Evolutionary conservation across 345 rosid genomes (phyloP), one percentile per base, ranked within the genome.

Genomic region (Erucastrum elatum): DNA sequence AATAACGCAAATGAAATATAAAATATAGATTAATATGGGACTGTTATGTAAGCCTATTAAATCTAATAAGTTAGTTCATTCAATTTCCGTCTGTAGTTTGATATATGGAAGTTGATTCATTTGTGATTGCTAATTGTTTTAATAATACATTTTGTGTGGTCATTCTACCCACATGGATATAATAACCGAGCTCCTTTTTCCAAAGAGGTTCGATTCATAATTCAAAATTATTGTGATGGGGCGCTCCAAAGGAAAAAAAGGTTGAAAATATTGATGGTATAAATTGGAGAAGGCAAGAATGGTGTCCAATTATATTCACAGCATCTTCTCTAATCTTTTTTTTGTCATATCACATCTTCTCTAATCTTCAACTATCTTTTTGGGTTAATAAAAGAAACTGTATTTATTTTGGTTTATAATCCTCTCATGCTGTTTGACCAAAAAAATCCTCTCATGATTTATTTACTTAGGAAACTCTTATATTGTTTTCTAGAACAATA

Each of bases 301-400:
- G 70, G 39, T 69, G 70, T 1, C 70, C 56, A 77, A 70, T 77
- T 77, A 63, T 49, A 70, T 77, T 46, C 70, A 77, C 21, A 70
- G 63, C 75, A 46, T 62, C 39, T 77, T 70, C 74, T 21, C 21
- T 21, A 21, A 21, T 21, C 21, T 21, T 21, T 21, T 21, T 21
- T 21, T 21, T 21, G 21, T 21, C 21, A 21, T 21, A 21, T 21
- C 21, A 21, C 21, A 21, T 21, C 21, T 21, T 21, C 21, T 60
- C 34, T 60, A 68, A 76, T 68, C 62, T 3, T 76, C 80, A 70
- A 70, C 63, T 62, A 49, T 31, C 10, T 31, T 15, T 37, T 21
- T 21, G 21, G 21, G 21, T 21, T 21, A 21, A 21, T 21, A 21
- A 21, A 21, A 21, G 21, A 5, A 34, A 34, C 37, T 34, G 7